Evolutionary conservation across 2,329 filamentous ascomycete genomes (phyloP).

Genomic region (Epichloe coenophiala): DNA sequence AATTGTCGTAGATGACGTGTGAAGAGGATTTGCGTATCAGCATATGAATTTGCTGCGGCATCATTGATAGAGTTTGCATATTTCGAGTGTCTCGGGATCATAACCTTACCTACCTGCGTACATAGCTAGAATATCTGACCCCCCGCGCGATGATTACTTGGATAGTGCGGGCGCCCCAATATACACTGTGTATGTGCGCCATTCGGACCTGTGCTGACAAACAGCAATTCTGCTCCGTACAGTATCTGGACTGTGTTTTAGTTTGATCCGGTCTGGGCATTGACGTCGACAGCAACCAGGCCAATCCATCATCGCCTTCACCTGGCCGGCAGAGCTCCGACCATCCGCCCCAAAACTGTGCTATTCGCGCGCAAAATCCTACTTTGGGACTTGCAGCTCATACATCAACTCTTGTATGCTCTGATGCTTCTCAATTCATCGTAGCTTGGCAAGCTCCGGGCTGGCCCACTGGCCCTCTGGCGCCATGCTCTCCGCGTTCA

Average conservation of each 20-base stretch:
- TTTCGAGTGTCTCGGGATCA: no score
- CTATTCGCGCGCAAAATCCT: not conserved
- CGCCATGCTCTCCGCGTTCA: slow-evolving; percentile 94
- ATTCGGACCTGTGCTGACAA: no score
- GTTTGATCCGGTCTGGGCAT: not conserved
- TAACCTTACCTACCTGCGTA: not conserved
- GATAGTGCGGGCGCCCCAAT: not conserved
- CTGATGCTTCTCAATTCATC: slow-evolving; percentile 10
- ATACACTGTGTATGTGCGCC: not conserved
- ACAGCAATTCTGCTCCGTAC: not conserved
- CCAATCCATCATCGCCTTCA: not conserved
- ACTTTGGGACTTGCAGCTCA: not conserved
- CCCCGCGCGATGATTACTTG: not conserved
- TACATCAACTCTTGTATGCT: not conserved
- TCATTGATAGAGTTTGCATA: not conserved
- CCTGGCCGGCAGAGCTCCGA: not conserved
- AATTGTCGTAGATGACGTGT: not conserved
- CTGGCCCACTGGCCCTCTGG: slow-evolving; percentile 27
- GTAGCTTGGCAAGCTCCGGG: slow-evolving; percentile 22
- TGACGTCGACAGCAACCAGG: not conserved
- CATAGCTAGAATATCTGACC: not conserved
- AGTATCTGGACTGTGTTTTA: not conserved
- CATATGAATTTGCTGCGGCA: not conserved
- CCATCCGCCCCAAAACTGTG: not conserved
- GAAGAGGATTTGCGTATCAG: not conserved